These are phyloP conservation scores for Ormosia emarginata DNA, from an alignment of 306 rosid genomes.

Conservation along the genomic window DNA sequence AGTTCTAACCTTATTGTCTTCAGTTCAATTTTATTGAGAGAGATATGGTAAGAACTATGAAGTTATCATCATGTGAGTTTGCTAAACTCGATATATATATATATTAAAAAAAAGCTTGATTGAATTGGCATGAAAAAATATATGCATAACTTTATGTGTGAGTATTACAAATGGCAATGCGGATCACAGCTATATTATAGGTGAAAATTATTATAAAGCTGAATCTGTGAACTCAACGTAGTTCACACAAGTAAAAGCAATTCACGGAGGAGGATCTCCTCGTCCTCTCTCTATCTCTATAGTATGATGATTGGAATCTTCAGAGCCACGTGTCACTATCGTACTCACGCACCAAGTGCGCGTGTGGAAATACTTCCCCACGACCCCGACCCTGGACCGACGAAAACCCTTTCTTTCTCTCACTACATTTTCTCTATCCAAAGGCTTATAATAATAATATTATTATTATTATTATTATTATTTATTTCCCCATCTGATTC, in stretches of 20 bases:
- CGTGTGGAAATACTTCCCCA: constrained; percentile 11
- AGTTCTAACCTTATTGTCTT: no score
- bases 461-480: neutral
- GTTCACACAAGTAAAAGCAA: neutral
- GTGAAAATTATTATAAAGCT: neutral
- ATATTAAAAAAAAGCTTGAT: no score
- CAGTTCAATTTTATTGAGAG: no score
- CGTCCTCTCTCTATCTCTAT: neutral
- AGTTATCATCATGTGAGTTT: no score
- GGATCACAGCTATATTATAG: neutral
- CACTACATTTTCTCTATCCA: constrained; percentile 23
- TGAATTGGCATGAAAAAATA: neutral
- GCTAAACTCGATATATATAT: no score
- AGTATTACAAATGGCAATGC: neutral
- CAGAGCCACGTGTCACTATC: constrained; percentile 36
- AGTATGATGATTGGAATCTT: constrained; percentile 35
- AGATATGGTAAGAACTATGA: no score
- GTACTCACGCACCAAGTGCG: constrained; percentile 29
- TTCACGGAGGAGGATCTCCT: constrained; percentile 27
- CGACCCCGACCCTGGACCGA: constrained; percentile 22
- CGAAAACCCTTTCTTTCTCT: constrained; percentile 34
- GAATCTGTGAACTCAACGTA: neutral
- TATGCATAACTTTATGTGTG: no score
- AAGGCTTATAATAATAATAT: neutral
- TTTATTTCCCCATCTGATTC: neutral